A percentile compares a stretch with the other conserved stretches of the same genome.
phyloP scores from a whole-genome alignment of 164 flowering plant species.

The Kalanchoe fedtschenkoi region DNA sequence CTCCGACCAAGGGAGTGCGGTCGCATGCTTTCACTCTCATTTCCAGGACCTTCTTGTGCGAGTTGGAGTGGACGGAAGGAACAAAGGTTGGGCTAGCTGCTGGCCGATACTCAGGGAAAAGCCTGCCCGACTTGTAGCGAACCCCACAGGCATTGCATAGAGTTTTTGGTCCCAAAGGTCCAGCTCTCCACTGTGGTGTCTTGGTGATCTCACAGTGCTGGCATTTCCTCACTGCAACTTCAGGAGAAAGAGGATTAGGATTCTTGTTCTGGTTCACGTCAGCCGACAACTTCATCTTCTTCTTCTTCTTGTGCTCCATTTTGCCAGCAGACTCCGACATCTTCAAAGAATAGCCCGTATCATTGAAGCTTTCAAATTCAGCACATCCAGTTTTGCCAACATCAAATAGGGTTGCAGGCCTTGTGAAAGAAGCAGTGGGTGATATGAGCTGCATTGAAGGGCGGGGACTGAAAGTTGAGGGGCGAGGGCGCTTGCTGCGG shows the following conservation, averaged over 20 bases:
- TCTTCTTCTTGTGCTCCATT: conserved; percentile 11
- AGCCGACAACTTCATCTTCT: conserved; percentile 35
- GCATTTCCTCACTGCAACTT: conserved; percentile 49
- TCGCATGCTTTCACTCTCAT: conserved; percentile 46
- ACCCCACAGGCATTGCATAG: conserved; percentile 97
- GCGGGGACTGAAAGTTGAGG: conserved; percentile 46
- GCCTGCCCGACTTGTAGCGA: conserved; percentile 83
- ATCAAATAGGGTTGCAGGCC: conserved; percentile 3
- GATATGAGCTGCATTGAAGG: conserved; percentile 34
- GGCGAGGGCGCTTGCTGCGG: conserved; percentile 88
- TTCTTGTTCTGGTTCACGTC: conserved; percentile 8
- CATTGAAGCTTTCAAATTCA: conserved; percentile 40
- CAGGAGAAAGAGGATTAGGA: conserved; percentile 8
- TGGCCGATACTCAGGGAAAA: conserved; percentile 92
- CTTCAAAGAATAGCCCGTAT: conserved; percentile 32
- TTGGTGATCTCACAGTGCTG: conserved; percentile 83
- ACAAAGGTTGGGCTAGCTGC: conserved; percentile 91
- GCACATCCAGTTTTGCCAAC: conserved; percentile 10
- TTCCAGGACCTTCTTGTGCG: conserved; percentile 83
- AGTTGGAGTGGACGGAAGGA: conserved; percentile 73
- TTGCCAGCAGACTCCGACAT: conserved; percentile 16
- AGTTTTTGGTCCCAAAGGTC: conserved; percentile 93
- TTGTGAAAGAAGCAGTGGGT: conserved; percentile 32
- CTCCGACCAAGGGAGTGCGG: background rate
- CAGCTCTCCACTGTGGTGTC: conserved; percentile 96